Base-by-base conservation (phyloP, 164 flowering plant species). In the Macadamia integrifolia region DNA sequence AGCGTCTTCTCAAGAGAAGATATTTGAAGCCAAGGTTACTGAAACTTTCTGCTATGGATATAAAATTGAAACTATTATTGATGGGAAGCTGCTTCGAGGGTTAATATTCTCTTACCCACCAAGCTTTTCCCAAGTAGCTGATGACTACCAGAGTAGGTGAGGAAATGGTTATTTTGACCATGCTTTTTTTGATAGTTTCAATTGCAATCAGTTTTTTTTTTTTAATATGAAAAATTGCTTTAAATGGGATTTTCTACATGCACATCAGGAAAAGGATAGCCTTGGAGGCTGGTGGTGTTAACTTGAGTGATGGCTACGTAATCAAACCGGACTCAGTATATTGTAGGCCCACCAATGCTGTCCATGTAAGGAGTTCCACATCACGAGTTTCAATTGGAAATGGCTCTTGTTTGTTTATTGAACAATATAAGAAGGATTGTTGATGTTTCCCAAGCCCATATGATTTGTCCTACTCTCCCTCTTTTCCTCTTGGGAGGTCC, bases 71-170 rank as follows among this genome's bases (percentile, higher is more conserved):
- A 90, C 99, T 61, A 66, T 74, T 42, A 87, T 95, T 69, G 92
- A 88, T 74, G 99, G 99, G 68, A 89, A 87, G 78, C 86, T 82
- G 71, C 88, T 95, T n/a, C 97, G 91, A 66, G 99, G 99, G 65
- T 74, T 95, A 58, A 64, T 95, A 52, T 87, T 95, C 74, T 82
- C 93, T 60, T 87, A 77, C 81, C 82, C 77, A 61, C 77, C 86
- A 69, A 71, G 62, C 73, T 69, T 75, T 68, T 61, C 56, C 57
- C 65, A 66, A 52, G 58, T 74, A 56, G 66, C 70, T 63, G 58
- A 61, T 72, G 74, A 72, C 58, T 66, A 71, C 64, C 70, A 77
- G n/a, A 84, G 77, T 67, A 79, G 90, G 97, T 89, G 62, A 77
- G 82, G 10, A 69, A 61, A 52, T 67, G 23, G 9, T 35, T 1